phyloP scores from a whole-genome alignment of 768 basidiomycete species.

The Cubamyces sp. region DNA sequence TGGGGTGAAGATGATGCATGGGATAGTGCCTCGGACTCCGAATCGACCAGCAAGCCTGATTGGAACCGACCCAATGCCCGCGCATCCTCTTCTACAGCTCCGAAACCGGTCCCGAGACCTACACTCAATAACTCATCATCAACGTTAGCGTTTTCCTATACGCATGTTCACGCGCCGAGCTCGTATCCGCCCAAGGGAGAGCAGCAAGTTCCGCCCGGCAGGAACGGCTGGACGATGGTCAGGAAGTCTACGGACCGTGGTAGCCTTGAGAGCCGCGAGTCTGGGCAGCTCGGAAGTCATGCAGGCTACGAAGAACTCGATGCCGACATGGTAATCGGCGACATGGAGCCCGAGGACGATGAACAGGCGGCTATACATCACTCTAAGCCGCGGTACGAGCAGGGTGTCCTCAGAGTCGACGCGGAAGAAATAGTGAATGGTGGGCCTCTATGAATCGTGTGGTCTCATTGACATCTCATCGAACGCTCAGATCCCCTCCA shows the following conservation, averaged over 20 bases:
- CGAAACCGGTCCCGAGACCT: constrained; percentile 58
- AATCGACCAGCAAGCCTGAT: constrained; percentile 53
- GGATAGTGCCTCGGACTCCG: constrained; percentile 83
- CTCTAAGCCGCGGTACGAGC: constrained; percentile 47
- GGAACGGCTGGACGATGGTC: constrained; percentile 82
- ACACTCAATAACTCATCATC: constrained; percentile 59
- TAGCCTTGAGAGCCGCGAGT: constrained; percentile 32
- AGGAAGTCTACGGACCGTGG: constrained; percentile 43
- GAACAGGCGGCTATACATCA: constrained; percentile 34
- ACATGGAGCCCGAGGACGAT: constrained; percentile 63
- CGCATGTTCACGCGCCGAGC: constrained; percentile 74
- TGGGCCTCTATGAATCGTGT: constrained; percentile 39
- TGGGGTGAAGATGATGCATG: constrained; percentile 89
- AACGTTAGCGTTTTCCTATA: constrained; percentile 79
- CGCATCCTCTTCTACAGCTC: constrained; percentile 44
- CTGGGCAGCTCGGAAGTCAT: constrained; percentile 28
- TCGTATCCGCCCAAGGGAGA: constrained; percentile 70
- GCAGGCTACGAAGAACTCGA: constrained; percentile 68
- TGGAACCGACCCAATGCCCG: constrained; percentile 30
- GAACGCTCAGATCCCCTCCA: constrained; percentile 57
- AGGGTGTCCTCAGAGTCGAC: constrained; percentile 62
- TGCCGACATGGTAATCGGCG: constrained; percentile 76
- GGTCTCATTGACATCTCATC: constrained; percentile 34
- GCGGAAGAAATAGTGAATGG: constrained; percentile 79
- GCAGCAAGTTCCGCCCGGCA: constrained; percentile 41